Base-by-base conservation (phyloP, 2,329 filamentous ascomycete species). In the Phialemonium atrogriseum region DNA sequence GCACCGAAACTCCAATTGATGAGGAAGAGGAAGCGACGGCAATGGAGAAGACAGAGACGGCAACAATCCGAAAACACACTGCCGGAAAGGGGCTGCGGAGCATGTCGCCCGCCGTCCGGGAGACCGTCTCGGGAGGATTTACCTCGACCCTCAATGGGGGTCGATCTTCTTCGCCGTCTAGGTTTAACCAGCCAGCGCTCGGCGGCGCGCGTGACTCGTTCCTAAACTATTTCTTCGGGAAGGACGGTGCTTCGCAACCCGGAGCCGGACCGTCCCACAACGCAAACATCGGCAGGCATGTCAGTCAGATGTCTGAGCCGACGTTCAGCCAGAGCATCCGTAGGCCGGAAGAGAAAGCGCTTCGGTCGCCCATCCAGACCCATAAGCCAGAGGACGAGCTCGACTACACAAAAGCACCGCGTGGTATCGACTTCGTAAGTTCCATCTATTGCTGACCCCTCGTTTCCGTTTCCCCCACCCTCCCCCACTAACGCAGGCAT, bases 221-320 rank as follows among this genome's bases (percentile, higher is more conserved):
- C 66, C 60, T 98, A 40, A 96, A 89, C 60, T 98, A 98, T 60
- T 98, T 98, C 62, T 98, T 98, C 50, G 88, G 91, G 47, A 96
- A 98, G 54, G 91, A 98, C 39, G 84, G 84, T 27, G 68, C 73
- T 16, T 15, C 28, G 9, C 28, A 24, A n/a, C 19, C 7, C 21
- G 24, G 24, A 13, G 21, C 21, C 21, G 8, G 8, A n/a, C 21
- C 21, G 21, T 47, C 49, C 55, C 56, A 40, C 55, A 59, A 57
- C 45, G 43, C 57, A 43, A 47, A 53, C 53, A 44, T 59, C 47
- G 44, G 58, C 40, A 44, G 87, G 43, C 85, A 94, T 51, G 77
- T 85, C 30, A 87, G 76, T 60, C 82, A 93, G 52, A 73, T 76
- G 36, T 70, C 73, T 16, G 89, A 95, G 56, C 80, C 84, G 12